Base-by-base conservation (phyloP, 1,284 basidiomycete species). In the Phellopilus nigrolimitatus region DNA sequence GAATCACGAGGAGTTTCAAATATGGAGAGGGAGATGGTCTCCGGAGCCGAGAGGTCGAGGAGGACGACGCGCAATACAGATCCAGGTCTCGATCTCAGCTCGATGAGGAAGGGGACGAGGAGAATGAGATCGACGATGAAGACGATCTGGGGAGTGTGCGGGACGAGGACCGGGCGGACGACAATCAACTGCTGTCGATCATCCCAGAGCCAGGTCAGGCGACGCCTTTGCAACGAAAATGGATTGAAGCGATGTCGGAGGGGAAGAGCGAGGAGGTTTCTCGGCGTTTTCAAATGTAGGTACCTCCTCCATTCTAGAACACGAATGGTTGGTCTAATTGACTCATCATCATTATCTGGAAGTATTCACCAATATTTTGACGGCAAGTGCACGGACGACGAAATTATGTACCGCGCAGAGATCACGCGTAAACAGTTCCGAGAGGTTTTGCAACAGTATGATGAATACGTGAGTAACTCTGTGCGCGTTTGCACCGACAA, bases 291-390 rank as follows among this genome's bases (percentile, higher is more conserved):
- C 79, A 85, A 54, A 65, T 77, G 88, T 89, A 55, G 61, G 84
- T 71, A 9, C 36, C 10, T 7, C 38, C 17, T 28, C 51, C 19
- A 10, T 4, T 15, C n/a, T 37, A 37, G 34, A 33, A 33, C 10
- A n/a, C n/a, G 31, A 2, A 8, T 8, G 15, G 34, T 15, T 8
- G 33, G 19, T 17, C 5, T 25, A 15, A 3, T 30, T 24, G 19
- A 21, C 4, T 8, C 47, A n/a, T 43, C 36, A 53, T 38, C n/a
- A 8, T 28, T 24, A 15, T 37, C 19, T 37, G 19, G 15, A 38
- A 90, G 86, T 51, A 86, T 89, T 46, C 85, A 85, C 58, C 84
- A 87, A 60, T 90, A 87, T 59, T 91, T 91, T 60, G 87, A 91
- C 59, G 88, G 88, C 10, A 89, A 84, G 65, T 80, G 72, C 52